Evolutionary conservation across 257 asterid species (phyloP).

Genomic region (Cruciata laevipes): DNA sequence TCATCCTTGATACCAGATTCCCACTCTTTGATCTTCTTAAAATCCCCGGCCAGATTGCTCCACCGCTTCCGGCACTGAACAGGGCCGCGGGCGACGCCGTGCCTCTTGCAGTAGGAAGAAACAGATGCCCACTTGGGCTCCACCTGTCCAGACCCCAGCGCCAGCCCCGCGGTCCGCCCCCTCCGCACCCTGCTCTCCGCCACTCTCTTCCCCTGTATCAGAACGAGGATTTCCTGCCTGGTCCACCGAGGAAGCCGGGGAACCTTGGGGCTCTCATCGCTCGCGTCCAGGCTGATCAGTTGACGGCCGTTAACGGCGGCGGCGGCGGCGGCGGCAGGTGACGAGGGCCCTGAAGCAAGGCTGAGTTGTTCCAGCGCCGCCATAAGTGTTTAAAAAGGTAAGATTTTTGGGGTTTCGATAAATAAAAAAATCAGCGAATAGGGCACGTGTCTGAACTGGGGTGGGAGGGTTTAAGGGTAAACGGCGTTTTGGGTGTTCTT

Average conservation of each 20-base stretch:
- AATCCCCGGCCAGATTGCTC: constrained; percentile 90
- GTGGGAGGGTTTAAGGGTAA: constrained; percentile 12
- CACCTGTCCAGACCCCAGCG: constrained; percentile 58
- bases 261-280: constrained; percentile 44
- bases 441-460: constrained; percentile 39
- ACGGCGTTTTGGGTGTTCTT: constrained; percentile 38
- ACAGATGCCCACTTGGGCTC: constrained; percentile 96
- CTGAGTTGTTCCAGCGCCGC: constrained; percentile 50
- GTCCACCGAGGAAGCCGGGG: constrained; percentile 93
- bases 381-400: constrained; percentile 26
- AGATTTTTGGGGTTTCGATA: constrained; percentile 19
- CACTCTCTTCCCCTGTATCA: constrained; percentile 75
- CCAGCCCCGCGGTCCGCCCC: constrained; percentile 52
- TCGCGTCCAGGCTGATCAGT: constrained; percentile 27
- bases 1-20: constrained; percentile 50
- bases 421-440: constrained; percentile 4
- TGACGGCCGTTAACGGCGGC: constrained; percentile 38
- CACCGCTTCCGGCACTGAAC: constrained; percentile 96
- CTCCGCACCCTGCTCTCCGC: constrained; percentile 62
- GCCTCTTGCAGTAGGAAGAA: constrained; percentile 75
- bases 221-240: constrained; percentile 75
- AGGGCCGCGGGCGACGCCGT: constrained; percentile 88
- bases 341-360: constrained; percentile 39
- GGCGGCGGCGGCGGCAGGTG: constrained; percentile 9
- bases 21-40: constrained; percentile 89